Conservation (phyloP, 1,284 basidiomycete species). For the Moesziomyces parantarcticus region DNA sequence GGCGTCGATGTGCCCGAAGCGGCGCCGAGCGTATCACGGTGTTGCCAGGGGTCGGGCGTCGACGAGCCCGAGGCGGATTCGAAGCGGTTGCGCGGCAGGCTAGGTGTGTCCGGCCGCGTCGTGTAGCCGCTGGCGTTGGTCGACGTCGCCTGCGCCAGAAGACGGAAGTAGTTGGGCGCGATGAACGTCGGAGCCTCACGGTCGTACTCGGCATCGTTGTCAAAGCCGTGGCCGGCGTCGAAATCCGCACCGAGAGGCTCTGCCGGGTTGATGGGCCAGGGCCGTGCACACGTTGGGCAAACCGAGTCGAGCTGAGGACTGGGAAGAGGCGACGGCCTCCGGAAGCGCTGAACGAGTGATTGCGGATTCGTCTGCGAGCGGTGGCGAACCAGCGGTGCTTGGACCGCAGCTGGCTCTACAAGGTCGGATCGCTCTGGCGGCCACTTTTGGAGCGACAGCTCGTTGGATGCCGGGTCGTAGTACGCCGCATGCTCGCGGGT, state of each 20-base stretch:
- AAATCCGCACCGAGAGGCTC: slow-evolving; percentile 2
- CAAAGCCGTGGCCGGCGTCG: too few relatives aligned
- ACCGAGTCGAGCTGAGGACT: slow-evolving; percentile 1
- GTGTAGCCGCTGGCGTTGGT: neutral
- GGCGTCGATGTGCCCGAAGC: slow-evolving; percentile 11
- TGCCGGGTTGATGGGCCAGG: slow-evolving; percentile 14
- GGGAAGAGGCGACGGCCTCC: neutral
- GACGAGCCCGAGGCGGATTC: slow-evolving; percentile 25
- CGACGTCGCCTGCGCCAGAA: slow-evolving; percentile 45
- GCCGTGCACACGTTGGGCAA: slow-evolving; percentile 47
- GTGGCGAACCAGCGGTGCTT: slow-evolving; percentile 23
- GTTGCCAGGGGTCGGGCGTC: slow-evolving; percentile 12
- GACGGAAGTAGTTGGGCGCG: slow-evolving; percentile 59
- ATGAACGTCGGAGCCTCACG: slow-evolving; percentile 24
- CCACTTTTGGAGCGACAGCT: slow-evolving; percentile 45
- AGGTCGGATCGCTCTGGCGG: neutral
- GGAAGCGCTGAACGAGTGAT: slow-evolving; percentile 17
- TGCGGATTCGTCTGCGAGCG: slow-evolving; percentile 4
- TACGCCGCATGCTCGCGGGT: slow-evolving; percentile 54
- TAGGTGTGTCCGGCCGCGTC: slow-evolving; percentile 10
- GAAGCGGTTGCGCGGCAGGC: slow-evolving; percentile 20
- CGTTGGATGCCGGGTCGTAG: slow-evolving; percentile 46
- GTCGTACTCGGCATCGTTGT: slow-evolving; percentile 9
- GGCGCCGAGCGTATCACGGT: neutral
- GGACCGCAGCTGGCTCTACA: neutral